A percentile compares a stretch with the other conserved stretches of the same genome.
phyloP scores from a whole-genome alignment of 345 rosid genomes.

The Populus ilicifolia region DNA sequence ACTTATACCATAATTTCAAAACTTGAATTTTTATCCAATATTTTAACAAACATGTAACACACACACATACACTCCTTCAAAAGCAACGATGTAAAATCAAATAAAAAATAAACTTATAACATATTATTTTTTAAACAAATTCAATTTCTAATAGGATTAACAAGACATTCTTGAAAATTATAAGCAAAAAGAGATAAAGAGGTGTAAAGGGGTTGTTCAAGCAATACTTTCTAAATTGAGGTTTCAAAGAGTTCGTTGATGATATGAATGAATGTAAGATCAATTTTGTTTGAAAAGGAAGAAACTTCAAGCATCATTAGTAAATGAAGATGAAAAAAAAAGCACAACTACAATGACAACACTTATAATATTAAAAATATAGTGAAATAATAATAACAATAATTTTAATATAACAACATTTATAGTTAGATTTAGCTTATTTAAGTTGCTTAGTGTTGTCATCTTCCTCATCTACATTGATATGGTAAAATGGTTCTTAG shows the following conservation, averaged over 20 bases:
- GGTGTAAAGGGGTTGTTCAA: conserved; percentile 30
- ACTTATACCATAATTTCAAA: conserved; percentile 39
- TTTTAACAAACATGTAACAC: conserved; percentile 5
- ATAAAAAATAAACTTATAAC: background rate
- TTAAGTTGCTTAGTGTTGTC: conserved; percentile 80
- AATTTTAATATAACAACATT: too few species aligned
- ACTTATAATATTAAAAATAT: background rate
- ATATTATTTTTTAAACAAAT: conserved; percentile 73
- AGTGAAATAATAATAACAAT: background rate
- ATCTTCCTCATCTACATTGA: conserved; percentile 67
- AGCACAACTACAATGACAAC: background rate
- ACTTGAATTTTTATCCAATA: conserved; percentile 46
- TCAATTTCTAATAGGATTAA: conserved; percentile 64
- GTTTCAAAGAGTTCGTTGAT: conserved; percentile 17
- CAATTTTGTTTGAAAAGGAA: conserved; percentile 15
- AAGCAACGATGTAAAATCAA: background rate
- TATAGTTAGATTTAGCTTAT: conserved; percentile 13
- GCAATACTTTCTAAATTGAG: conserved; percentile 9
- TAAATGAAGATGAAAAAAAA: background rate
- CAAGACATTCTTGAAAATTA: conserved; percentile 61
- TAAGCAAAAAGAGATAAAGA: conserved; percentile 26
- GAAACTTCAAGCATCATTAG: background rate
- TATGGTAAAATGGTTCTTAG: conserved; percentile 37
- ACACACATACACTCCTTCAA: background rate
- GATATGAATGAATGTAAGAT: conserved; percentile 24